These are phyloP conservation scores for Alloteropsis semialata DNA, from an alignment of 176 grass and related monocot species.

Conservation along the genomic window DNA sequence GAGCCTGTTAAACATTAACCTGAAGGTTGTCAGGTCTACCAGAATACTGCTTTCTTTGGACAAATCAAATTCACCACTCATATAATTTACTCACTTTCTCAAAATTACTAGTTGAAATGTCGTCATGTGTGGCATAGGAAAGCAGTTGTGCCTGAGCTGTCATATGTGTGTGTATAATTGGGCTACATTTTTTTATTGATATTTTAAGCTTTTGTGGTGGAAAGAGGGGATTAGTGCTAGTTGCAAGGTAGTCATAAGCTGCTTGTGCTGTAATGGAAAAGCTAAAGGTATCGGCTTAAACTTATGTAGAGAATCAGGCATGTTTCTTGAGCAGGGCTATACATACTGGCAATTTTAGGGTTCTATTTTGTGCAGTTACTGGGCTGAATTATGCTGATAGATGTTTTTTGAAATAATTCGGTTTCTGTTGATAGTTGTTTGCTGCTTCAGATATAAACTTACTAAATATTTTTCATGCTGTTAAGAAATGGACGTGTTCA, in stretches of 20 bases:
- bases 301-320: not conserved
- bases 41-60: not conserved
- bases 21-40: not conserved
- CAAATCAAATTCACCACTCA: not conserved
- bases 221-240: not conserved
- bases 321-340: slow-evolving; percentile 5
- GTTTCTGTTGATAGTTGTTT: not conserved
- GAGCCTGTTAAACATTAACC: not conserved
- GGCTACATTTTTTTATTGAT: not conserved
- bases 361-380: not conserved
- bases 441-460: not conserved
- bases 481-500: not conserved
- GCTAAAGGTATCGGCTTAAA: not conserved
- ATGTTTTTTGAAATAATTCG: not conserved
- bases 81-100: not conserved
- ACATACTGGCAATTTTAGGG: not conserved
- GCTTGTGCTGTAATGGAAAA: not conserved
- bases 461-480: not conserved
- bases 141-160: not conserved
- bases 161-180: not conserved
- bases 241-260: not conserved
- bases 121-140: not conserved
- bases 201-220: not conserved
- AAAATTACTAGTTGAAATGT: not conserved
- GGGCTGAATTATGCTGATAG: not conserved